These are phyloP conservation scores for Globisporangium apiculatum DNA, from an alignment of 352 stramenopile genomes.

Conservation along the genomic window DNA sequence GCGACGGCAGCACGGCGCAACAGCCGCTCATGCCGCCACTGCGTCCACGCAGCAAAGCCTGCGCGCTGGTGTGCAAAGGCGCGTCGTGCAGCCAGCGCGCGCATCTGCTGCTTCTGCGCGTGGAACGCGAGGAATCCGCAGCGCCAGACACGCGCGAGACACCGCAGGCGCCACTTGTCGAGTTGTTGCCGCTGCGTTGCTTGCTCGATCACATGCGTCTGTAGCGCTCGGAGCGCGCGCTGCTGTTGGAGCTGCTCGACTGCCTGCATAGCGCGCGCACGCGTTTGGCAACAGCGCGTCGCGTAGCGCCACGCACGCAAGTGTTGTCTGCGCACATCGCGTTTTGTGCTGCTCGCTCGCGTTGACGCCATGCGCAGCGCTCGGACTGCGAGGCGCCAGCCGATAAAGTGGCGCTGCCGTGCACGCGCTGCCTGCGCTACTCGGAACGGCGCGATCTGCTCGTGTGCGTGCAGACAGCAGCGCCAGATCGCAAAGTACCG, in stretches of 20 bases:
- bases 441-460: slow-evolving; percentile 2
- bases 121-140: slow-evolving; percentile 8
- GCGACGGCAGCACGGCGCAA: neutral
- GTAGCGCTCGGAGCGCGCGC: slow-evolving; percentile 2
- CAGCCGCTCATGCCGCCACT: neutral
- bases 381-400: slow-evolving; percentile 15
- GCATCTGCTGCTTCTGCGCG: neutral
- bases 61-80: neutral
- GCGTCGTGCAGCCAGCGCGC: neutral
- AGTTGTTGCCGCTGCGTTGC: neutral
- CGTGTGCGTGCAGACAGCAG: slow-evolving; percentile 1
- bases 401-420: slow-evolving; percentile 13
- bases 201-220: neutral
- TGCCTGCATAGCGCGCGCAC: neutral
- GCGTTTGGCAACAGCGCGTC: neutral
- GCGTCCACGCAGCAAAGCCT: neutral
- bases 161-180: neutral
- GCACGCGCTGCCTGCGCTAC: neutral
- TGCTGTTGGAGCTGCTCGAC: neutral
- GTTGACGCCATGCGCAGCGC: slow-evolving; percentile 14
- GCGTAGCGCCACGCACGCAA: slow-evolving; percentile 5
- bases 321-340: neutral
- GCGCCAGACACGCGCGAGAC: slow-evolving; percentile 3
- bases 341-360: neutral
- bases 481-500: slow-evolving; percentile 12